A percentile compares a stretch with the other conserved stretches of the same genome.
These are phyloP conservation scores for Coemansia sp. DNA, from an alignment of 192 early-diverging fungal species.

Conservation along the genomic window DNA sequence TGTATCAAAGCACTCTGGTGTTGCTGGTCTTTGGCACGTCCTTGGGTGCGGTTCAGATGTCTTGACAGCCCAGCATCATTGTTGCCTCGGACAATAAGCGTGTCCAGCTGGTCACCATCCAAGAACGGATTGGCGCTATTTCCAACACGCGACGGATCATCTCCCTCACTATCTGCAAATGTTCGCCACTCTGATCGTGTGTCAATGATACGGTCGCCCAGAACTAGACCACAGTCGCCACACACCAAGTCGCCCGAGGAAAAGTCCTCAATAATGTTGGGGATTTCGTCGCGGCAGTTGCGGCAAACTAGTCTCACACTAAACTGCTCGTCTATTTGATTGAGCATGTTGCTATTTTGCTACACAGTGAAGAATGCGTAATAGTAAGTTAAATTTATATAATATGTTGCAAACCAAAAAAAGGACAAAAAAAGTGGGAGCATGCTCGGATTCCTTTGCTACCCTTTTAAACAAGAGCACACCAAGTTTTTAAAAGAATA, in stretches of 20 bases:
- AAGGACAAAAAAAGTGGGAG: neutral
- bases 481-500: too few species aligned
- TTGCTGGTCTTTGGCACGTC: conserved; percentile 65
- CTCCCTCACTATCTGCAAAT: conserved; percentile 41
- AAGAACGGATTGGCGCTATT: conserved; percentile 31
- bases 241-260: conserved; percentile 89
- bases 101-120: conserved; percentile 42
- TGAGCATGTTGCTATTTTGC: neutral
- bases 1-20: conserved; percentile 70
- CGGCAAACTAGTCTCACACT: conserved; percentile 50
- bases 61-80: conserved; percentile 52
- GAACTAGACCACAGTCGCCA: conserved; percentile 89
- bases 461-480: too few species aligned
- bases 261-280: conserved; percentile 94
- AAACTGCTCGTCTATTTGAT: neutral
- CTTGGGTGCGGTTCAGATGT: conserved; percentile 34
- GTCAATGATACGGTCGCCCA: conserved; percentile 93
- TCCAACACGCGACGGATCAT: conserved; percentile 46
- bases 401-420: neutral
- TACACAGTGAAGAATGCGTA: neutral
- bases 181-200: conserved; percentile 93
- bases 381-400: neutral
- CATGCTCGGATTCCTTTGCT: neutral
- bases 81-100: conserved; percentile 77
- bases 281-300: conserved; percentile 75